These are phyloP conservation scores for Collybia sp. DNA, from an alignment of 768 basidiomycete species.

Conservation along the genomic window DNA sequence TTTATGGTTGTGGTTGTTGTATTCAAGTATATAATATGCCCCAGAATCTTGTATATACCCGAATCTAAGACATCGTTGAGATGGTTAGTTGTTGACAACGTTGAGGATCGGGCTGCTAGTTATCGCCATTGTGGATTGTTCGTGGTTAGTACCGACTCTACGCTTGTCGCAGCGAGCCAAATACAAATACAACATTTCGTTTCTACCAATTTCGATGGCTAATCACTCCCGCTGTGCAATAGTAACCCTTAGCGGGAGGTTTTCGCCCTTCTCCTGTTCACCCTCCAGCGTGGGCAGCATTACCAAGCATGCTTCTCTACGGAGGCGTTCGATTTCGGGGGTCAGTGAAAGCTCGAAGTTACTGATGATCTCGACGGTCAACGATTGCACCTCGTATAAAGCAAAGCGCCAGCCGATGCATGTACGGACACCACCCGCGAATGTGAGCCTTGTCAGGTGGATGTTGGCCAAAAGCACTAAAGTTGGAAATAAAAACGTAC, in stretches of 20 bases:
- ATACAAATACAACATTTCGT: too few relatives aligned
- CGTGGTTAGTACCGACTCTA: too few relatives aligned
- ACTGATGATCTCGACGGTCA: conserved; percentile 53
- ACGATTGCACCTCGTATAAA: conserved; percentile 50
- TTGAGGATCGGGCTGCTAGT: too few relatives aligned
- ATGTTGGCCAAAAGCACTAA: neutral
- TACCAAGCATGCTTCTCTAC: conserved; percentile 40
- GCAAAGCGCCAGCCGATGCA: conserved; percentile 52
- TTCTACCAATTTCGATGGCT: neutral
- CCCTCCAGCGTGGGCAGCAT: conserved; percentile 45
- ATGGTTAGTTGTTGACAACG: too few relatives aligned
- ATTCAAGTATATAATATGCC: too few relatives aligned
- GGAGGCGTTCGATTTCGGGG: conserved; percentile 31
- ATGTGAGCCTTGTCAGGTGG: conserved; percentile 32
- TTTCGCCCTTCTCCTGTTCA: conserved; percentile 37
- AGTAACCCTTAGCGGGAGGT: conserved; percentile 35
- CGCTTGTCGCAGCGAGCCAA: too few relatives aligned
- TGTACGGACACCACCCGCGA: conserved; percentile 40
- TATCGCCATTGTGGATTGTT: too few relatives aligned
- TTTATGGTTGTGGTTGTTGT: too few relatives aligned
- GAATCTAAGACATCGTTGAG: too few relatives aligned
- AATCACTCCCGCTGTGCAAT: conserved; percentile 31
- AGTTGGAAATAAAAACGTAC: conserved; percentile 22
- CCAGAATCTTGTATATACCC: too few relatives aligned
- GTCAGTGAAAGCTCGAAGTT: conserved; percentile 52